A percentile compares a stretch with the other conserved stretches of the same genome.
These are phyloP conservation scores for Apiospora aurea DNA, from an alignment of 2,329 filamentous ascomycete species.

Conservation along the genomic window DNA sequence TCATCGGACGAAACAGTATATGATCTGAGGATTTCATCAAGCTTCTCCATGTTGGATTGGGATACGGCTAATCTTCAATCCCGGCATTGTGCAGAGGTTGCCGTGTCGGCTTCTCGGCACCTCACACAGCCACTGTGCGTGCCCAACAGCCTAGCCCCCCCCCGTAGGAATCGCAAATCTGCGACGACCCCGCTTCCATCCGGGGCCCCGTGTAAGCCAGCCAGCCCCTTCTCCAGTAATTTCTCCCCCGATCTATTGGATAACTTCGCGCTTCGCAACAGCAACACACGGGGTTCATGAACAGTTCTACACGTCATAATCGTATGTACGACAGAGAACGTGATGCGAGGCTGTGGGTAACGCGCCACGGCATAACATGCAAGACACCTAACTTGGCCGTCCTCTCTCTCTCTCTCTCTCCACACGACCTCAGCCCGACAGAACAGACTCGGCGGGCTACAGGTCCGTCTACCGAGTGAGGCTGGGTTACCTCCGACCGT, in stretches of 20 bases:
- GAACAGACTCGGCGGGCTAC: background rate
- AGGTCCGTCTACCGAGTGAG: background rate
- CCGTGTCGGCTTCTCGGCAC: background rate
- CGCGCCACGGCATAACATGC: background rate
- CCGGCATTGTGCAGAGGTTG: no score
- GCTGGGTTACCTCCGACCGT: background rate
- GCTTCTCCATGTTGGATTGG: conserved; percentile 1
- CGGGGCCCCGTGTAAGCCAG: background rate
- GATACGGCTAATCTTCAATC: no score
- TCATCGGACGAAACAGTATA: no score
- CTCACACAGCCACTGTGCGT: background rate
- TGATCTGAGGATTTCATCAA: background rate
- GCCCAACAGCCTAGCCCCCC: background rate
- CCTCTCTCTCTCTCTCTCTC: background rate
- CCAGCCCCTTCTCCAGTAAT: no score
- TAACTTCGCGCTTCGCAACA: background rate
- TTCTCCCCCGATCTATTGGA: background rate
- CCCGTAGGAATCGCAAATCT: background rate
- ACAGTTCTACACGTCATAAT: background rate
- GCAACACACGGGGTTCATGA: background rate
- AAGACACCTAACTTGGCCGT: background rate
- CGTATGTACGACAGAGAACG: background rate
- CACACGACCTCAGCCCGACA: no score
- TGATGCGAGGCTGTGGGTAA: background rate
- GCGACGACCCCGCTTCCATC: background rate